Evolutionary conservation across 805 yeast species (phyloP).

Genomic region (Candida nanaspora): DNA sequence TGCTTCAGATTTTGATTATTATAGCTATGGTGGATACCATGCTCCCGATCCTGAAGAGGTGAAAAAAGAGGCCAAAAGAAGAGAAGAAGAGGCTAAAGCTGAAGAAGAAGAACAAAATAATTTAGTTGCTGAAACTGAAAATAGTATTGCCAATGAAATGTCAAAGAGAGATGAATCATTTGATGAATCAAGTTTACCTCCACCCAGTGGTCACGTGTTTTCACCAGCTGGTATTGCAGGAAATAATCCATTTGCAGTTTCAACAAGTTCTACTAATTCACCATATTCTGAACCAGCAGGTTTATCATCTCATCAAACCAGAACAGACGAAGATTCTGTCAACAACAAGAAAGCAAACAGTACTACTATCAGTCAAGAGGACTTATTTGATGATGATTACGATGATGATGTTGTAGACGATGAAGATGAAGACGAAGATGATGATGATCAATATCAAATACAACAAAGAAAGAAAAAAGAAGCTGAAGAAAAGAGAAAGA

Average conservation of each 20-base stretch:
- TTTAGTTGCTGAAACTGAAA: constrained; percentile 2
- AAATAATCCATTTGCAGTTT: background rate
- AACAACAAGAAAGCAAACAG: background rate
- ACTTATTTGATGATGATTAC: constrained; percentile 17
- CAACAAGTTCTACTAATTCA: too few species aligned
- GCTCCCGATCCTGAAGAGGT: constrained; percentile 4
- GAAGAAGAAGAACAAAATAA: constrained; percentile 1
- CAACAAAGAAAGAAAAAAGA: constrained; percentile 16
- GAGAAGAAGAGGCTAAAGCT: background rate
- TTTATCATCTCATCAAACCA: background rate
- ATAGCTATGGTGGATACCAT: constrained; percentile 25
- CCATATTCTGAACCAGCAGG: too few species aligned
- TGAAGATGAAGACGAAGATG: constrained; percentile 38
- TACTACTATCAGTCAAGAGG: background rate
- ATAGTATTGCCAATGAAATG: constrained; percentile 10
- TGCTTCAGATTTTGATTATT: constrained; percentile 15
- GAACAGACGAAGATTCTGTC: background rate
- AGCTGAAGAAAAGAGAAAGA: constrained; percentile 18
- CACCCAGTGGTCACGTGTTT: background rate
- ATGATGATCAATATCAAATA: constrained; percentile 36
- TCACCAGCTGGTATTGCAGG: background rate
- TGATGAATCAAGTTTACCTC: background rate
- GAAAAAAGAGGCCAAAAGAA: constrained; percentile 1
- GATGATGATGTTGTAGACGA: constrained; percentile 25
- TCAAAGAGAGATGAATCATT: background rate